phyloP scores from a whole-genome alignment of 1,284 basidiomycete genomes.

The Blastosporella zonata region DNA sequence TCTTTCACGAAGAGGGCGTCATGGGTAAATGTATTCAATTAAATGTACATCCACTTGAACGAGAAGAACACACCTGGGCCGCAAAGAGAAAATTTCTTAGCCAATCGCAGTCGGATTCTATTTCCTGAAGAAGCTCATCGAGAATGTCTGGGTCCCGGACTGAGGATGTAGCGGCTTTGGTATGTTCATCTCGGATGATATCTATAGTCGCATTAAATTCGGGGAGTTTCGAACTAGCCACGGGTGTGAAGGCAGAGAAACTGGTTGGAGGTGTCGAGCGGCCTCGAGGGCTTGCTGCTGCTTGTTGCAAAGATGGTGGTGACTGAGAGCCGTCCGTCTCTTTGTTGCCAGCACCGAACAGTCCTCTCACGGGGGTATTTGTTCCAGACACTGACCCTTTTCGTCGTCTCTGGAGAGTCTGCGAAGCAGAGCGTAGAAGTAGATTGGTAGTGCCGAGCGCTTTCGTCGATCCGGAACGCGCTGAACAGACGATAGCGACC shows the following conservation, averaged over 20 bases:
- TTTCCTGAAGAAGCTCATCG: constrained; percentile 81
- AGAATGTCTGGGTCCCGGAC: constrained; percentile 65
- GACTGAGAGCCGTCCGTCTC: constrained; percentile 26
- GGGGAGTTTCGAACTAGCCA: constrained; percentile 36
- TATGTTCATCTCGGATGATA: constrained; percentile 80
- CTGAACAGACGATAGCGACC: constrained; percentile 94
- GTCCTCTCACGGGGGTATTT: constrained; percentile 39
- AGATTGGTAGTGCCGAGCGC: constrained; percentile 95
- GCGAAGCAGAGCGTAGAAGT: constrained; percentile 81
- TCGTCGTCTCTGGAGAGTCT: constrained; percentile 57
- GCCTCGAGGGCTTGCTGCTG: constrained; percentile 45
- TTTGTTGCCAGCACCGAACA: constrained; percentile 34
- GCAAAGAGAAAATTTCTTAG: constrained; percentile 86
- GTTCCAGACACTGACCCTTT: constrained; percentile 28
- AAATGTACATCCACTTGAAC: constrained; percentile 19
- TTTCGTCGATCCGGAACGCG: constrained; percentile 93
- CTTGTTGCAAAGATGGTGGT: constrained; percentile 43
- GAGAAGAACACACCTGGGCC: constrained; percentile 65
- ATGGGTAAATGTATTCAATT: constrained; percentile 35
- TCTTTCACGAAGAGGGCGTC: constrained; percentile 44
- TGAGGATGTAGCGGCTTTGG: constrained; percentile 70
- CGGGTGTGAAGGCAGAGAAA: constrained; percentile 32
- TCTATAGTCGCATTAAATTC: constrained; percentile 86
- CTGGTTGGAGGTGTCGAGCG: constrained; percentile 38
- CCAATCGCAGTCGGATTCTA: constrained; percentile 87